A percentile compares a stretch with the other conserved stretches of the same genome.
phyloP scores from a whole-genome alignment of 1,284 basidiomycete species.

The Ustilago vetiveriae region DNA sequence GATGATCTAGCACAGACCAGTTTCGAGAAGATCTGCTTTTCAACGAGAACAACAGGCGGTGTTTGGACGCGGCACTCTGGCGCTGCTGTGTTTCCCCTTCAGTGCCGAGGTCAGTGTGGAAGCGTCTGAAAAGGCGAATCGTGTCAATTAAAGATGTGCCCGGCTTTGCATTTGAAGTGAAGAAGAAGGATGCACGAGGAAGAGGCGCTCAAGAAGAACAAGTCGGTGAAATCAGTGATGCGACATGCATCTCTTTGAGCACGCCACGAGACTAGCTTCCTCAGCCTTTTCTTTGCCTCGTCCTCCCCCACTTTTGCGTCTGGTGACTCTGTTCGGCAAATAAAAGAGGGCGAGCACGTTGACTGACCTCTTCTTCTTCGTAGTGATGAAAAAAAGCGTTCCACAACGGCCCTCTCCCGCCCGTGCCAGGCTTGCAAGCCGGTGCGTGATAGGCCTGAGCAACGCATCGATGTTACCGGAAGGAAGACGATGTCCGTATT shows the following conservation, averaged over 20 bases:
- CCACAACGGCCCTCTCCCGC: conserved; percentile 14
- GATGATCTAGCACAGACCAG: conserved; percentile 31
- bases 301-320: too few relatives aligned
- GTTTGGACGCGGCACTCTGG: conserved; percentile 13
- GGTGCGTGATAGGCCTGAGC: background rate
- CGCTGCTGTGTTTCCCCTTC: conserved; percentile 14
- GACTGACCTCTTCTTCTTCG: background rate
- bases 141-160: background rate
- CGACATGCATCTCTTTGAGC: background rate
- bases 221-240: too few relatives aligned
- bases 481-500: background rate
- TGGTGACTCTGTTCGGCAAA: conserved; percentile 10
- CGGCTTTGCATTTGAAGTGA: conserved; percentile 3
- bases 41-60: background rate
- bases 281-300: background rate
- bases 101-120: too few relatives aligned
- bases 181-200: background rate
- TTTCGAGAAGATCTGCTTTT: conserved; percentile 24
- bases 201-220: background rate
- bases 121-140: too few relatives aligned
- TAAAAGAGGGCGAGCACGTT: conserved; percentile 7
- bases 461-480: background rate
- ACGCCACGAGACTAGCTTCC: conserved; percentile 3
- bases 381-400: too few relatives aligned
- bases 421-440: conserved; percentile 8